Conservation (phyloP, 1,139 yeast species). For the Yamadazyma kanchanaburiensis region DNA sequence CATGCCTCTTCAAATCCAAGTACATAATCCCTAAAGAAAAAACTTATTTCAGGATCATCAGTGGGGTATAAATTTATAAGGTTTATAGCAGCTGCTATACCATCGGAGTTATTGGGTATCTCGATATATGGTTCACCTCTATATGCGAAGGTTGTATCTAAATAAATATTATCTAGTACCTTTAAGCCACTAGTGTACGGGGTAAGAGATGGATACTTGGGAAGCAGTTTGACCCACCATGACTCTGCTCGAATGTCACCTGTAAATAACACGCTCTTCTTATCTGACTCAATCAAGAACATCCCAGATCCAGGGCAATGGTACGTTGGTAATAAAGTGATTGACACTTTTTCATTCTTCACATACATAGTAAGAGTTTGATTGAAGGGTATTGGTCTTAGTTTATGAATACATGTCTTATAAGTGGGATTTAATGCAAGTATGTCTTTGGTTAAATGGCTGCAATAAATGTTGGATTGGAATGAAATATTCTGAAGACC, state of each 20-base stretch:
- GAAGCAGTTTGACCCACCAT: slow-evolving; percentile 46
- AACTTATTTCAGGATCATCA: slow-evolving; percentile 35
- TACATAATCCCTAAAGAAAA: slow-evolving; percentile 38
- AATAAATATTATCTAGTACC: slow-evolving; percentile 44
- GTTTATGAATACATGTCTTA: slow-evolving; percentile 18
- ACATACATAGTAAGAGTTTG: slow-evolving; percentile 18
- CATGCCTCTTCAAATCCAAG: slow-evolving; percentile 60
- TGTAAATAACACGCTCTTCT: slow-evolving; percentile 42
- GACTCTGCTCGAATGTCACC: slow-evolving; percentile 61
- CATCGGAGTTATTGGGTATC: slow-evolving; percentile 40
- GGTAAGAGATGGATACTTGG: slow-evolving; percentile 35
- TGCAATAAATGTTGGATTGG: slow-evolving; percentile 47
- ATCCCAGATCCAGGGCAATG: slow-evolving; percentile 66
- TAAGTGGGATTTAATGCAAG: slow-evolving; percentile 22
- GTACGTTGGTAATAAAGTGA: slow-evolving; percentile 39
- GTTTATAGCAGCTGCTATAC: slow-evolving; percentile 31
- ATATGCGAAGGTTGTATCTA: slow-evolving; percentile 56
- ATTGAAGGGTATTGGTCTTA: slow-evolving; percentile 22
- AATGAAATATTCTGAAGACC: slow-evolving; percentile 45
- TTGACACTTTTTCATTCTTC: slow-evolving; percentile 12
- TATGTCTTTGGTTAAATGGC: slow-evolving; percentile 41
- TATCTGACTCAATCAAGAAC: slow-evolving; percentile 44
- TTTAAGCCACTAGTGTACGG: slow-evolving; percentile 40
- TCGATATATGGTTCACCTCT: slow-evolving; percentile 49
- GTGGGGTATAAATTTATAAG: slow-evolving; percentile 41